Evolutionary conservation across 805 yeast species (phyloP).

Genomic region (Candida ortonii): DNA sequence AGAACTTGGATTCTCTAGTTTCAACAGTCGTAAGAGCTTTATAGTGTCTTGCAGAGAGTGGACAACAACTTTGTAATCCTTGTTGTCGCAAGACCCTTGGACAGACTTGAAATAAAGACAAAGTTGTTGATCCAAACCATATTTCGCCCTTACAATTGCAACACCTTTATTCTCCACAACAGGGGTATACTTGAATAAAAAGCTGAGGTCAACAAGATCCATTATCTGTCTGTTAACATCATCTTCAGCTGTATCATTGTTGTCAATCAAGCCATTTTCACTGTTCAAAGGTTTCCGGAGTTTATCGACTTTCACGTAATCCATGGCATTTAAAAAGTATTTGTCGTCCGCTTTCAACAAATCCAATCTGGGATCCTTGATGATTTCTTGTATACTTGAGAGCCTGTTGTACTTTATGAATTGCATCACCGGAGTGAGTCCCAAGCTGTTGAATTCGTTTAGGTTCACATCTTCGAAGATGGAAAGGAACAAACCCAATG

Average conservation of each 20-base stretch:
- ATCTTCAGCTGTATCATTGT: neutral
- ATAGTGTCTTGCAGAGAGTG: slow-evolving; percentile 34
- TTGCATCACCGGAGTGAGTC: slow-evolving; percentile 67
- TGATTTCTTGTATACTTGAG: slow-evolving; percentile 52
- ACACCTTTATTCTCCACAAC: slow-evolving; percentile 24
- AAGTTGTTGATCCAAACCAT: slow-evolving; percentile 27
- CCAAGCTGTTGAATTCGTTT: slow-evolving; percentile 57
- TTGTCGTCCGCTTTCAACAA: slow-evolving; percentile 33
- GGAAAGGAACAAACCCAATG: slow-evolving; percentile 40
- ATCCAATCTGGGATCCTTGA: slow-evolving; percentile 49
- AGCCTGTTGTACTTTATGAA: slow-evolving; percentile 67
- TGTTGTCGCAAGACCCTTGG: slow-evolving; percentile 8
- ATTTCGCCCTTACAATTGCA: slow-evolving; percentile 36
- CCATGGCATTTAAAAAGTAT: slow-evolving; percentile 39
- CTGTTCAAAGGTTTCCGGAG: slow-evolving; percentile 3
- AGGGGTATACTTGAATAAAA: slow-evolving; percentile 22
- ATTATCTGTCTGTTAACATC: slow-evolving; percentile 30
- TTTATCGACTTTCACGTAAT: slow-evolving; percentile 41
- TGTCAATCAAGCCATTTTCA: slow-evolving; percentile 3
- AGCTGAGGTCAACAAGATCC: slow-evolving; percentile 31
- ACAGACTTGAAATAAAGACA: slow-evolving; percentile 28
- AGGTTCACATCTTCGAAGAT: slow-evolving; percentile 43
- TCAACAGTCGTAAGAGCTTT: slow-evolving; percentile 34
- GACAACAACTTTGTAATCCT: slow-evolving; percentile 13
- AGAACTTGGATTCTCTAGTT: slow-evolving; percentile 36